Conservation (phyloP, 1,139 yeast genomes). For the Candida sp. region DNA sequence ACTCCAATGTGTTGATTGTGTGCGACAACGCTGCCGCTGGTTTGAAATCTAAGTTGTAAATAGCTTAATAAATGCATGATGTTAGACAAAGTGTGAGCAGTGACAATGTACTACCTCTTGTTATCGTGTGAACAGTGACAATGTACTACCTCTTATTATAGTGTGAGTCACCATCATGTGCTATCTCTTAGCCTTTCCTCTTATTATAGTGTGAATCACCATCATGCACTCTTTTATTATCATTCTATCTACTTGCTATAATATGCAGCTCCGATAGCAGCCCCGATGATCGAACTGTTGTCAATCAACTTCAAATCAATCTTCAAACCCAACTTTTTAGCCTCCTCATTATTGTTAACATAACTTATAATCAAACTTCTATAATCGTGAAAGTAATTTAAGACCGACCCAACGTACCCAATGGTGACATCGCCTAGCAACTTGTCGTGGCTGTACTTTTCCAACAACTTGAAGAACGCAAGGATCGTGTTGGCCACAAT, state of each 20-base stretch:
- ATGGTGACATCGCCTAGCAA: conserved; percentile 27
- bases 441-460: conserved; percentile 25
- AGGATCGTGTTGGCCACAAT: conserved; percentile 42
- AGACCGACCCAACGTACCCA: conserved; percentile 51
- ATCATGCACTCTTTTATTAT: background rate
- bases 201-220: too few relatives aligned
- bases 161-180: too few relatives aligned
- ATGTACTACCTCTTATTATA: too few relatives aligned
- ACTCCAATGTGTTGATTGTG: conserved; percentile 46
- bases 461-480: conserved; percentile 38
- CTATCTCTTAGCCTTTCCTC: too few relatives aligned
- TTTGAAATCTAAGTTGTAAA: conserved; percentile 32
- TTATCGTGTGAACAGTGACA: too few relatives aligned
- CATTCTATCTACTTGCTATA: conserved; percentile 14
- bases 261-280: conserved; percentile 54
- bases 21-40: conserved; percentile 53
- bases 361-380: conserved; percentile 31
- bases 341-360: conserved; percentile 33
- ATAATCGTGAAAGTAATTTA: conserved; percentile 39
- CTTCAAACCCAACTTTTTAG: conserved; percentile 28
- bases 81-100: too few relatives aligned
- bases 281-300: conserved; percentile 50
- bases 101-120: too few relatives aligned
- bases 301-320: conserved; percentile 45
- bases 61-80: too few relatives aligned